Base-by-base conservation (phyloP, 768 basidiomycete species). In the Tylopilus balloui region DNA sequence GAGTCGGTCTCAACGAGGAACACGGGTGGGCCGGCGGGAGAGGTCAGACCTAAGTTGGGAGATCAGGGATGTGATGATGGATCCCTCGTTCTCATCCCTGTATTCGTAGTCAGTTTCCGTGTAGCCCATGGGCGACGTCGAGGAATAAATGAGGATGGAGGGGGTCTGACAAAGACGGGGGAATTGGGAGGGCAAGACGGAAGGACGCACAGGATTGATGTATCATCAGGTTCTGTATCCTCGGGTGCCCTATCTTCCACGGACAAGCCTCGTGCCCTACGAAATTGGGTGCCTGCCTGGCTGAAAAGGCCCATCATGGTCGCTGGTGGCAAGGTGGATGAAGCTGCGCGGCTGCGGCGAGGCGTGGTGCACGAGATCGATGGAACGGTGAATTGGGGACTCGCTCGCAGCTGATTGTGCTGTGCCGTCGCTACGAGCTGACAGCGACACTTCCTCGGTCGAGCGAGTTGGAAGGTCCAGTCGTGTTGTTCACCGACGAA, bases 61-160 rank as follows among this genome's bases (percentile, higher is more conserved):
- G 62, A 96, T 95, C 58, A 96, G 70, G 12, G 85, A 84, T 52
- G 81, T 66, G 66, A 96, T 87, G 58, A 97, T 80, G 39, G 92
- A 95, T 43, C 93, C 93, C 66, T 97, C 88, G 69, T 93, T 78
- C 68, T 94, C 92, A 70, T 95, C 92, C 69, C 90, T 91, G 69
- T 28, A 58, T 35, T 74, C 61, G 50, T 53, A 60, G 65, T 73
- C 62, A 67, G 69, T 11, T 55, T 67, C 56, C 21, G 58, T 55
- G 52, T 56, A 63, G 47, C 60, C 61, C 71, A 72, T 69, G 52
- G 47, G 40, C 29, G 42, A 24, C 13, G 43, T 35, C 17, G 42
- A 31, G 32, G 49, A n/a, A 28, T 34, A 20, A 23, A 40, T 23
- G 52, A 38, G 19, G 40, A 35, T 21, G 49, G 46, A 21, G 49